phyloP scores from a whole-genome alignment of 176 grass and related monocot genomes.

The Oryza rufipogon region DNA sequence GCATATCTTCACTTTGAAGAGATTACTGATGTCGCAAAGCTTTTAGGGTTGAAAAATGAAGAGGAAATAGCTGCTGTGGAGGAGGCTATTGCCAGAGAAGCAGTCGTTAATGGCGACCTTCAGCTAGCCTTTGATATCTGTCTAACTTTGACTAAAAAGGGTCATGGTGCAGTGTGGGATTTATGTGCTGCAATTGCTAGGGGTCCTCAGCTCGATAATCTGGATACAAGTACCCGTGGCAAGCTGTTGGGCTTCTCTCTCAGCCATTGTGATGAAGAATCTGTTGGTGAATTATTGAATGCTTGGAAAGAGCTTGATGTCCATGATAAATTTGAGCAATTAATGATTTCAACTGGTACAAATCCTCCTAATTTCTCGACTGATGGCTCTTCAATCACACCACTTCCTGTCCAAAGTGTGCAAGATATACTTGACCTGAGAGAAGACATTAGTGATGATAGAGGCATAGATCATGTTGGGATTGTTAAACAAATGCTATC shows the following conservation, averaged over 20 bases:
- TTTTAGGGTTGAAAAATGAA: conserved; percentile 82
- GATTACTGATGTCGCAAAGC: conserved; percentile 84
- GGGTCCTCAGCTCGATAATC: conserved; percentile 79
- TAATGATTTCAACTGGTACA: conserved; percentile 62
- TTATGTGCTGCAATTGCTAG: conserved; percentile 88
- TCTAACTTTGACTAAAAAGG: conserved; percentile 72
- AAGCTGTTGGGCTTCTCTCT: conserved; percentile 87
- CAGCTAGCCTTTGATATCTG: conserved; percentile 95
- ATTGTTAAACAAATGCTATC: conserved; percentile 67
- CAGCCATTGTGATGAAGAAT: conserved; percentile 79
- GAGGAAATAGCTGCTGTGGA: conserved; percentile 83
- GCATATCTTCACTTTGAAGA: conserved; percentile 95
- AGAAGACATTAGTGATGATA: conserved; percentile 46
- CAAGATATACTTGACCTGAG: conserved; percentile 68
- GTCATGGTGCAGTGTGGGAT: conserved; percentile 80
- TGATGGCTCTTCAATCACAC: conserved; percentile 52
- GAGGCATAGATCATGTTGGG: conserved; percentile 47
- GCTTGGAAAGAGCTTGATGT: conserved; percentile 92
- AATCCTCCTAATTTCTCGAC: conserved; percentile 60
- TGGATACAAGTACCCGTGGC: conserved; percentile 72
- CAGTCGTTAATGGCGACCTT: conserved; percentile 80
- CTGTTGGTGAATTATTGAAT: conserved; percentile 87
- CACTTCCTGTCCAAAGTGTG: conserved; percentile 55
- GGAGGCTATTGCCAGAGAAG: conserved; percentile 93
- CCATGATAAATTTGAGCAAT: conserved; percentile 68